phyloP scores from a whole-genome alignment of 805 yeast genomes.

The Wickerhamomyces rabaulensis region DNA sequence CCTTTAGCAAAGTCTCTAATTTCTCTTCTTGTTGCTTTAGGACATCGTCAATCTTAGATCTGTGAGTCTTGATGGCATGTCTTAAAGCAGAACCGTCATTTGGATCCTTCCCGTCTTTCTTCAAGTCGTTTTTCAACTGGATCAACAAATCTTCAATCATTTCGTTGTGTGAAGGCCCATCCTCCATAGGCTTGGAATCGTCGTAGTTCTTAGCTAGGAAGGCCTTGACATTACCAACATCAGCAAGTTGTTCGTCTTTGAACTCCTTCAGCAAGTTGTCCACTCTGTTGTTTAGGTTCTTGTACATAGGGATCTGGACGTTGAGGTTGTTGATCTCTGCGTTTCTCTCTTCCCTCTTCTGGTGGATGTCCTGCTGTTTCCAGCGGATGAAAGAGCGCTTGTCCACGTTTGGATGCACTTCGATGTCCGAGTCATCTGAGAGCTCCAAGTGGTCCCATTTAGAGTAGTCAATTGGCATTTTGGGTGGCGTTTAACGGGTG shows the following conservation, averaged over 20 bases:
- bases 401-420: constrained; percentile 97
- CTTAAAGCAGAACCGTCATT: constrained; percentile 36
- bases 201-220: constrained; percentile 51
- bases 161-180: constrained; percentile 70
- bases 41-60: constrained; percentile 64
- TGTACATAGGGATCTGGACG: constrained; percentile 78
- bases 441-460: constrained; percentile 97
- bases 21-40: constrained; percentile 60
- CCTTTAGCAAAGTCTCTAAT: constrained; percentile 60
- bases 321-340: constrained; percentile 71
- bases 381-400: constrained; percentile 86
- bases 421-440: constrained; percentile 95
- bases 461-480: constrained; percentile 87
- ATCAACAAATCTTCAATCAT: constrained; percentile 87
- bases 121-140: constrained; percentile 64
- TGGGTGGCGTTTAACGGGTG: no score
- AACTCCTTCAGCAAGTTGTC: constrained; percentile 48
- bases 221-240: constrained; percentile 29
- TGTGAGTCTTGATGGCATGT: constrained; percentile 46
- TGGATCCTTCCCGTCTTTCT: constrained; percentile 40
- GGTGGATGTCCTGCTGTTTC: constrained; percentile 97
- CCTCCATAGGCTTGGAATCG: constrained; percentile 49
- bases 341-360: constrained; percentile 77
- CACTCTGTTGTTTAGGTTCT: constrained; percentile 66
- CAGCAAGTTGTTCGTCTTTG: constrained; percentile 32